Base-by-base conservation (phyloP, 352 stramenopile species). In the Phytophthora pisi region DNA sequence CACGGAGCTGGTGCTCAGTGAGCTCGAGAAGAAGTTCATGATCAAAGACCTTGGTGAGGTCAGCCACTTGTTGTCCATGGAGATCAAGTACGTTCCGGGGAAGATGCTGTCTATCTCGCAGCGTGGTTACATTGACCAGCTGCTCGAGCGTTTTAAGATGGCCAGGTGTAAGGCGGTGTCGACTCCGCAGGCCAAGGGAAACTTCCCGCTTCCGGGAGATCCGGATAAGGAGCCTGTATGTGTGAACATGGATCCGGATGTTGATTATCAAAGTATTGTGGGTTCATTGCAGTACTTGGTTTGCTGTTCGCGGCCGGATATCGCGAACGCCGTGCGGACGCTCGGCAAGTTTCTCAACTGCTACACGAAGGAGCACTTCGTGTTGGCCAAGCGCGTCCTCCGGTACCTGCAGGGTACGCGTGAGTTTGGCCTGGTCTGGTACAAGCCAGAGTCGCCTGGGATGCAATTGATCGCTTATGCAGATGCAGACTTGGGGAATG, bases 271-370 rank as follows among this genome's bases (percentile, higher is more conserved):
- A 31, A 30, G 18, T 31, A 56, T 63, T 20, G 61, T 63, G 9
- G 61, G 52, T 7, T 56, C 26, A 13, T 53, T 67, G 4, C 42
- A 67, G 11, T 67, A 67, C 23, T n/a, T 51, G 28, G 43, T 67
- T 67, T 18, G 34, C 3, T 59, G 50, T 13, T 60, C 42, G 9
- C 61, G 61, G 2, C 61, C 61, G 24, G 61, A 61, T 11, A 50
- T 68, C 36, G 53, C 45, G 2, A 62, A 63, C 24, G 46, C 53
- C 5, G 34, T 68, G 13, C 5, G 53, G 9, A 58, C 47, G 0
- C 30, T 68, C 11, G 61, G 45, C 11, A 62, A 57, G 11, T 68
- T 52, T 18, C 30, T 62, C 5, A 58, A 51, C 7, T 47, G 40
- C 13, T 68, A 54, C 31, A 68, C 61, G 13, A 30, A 62, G 3